These are phyloP conservation scores for Tricholomella constricta DNA, from an alignment of 768 basidiomycete genomes.

Conservation along the genomic window DNA sequence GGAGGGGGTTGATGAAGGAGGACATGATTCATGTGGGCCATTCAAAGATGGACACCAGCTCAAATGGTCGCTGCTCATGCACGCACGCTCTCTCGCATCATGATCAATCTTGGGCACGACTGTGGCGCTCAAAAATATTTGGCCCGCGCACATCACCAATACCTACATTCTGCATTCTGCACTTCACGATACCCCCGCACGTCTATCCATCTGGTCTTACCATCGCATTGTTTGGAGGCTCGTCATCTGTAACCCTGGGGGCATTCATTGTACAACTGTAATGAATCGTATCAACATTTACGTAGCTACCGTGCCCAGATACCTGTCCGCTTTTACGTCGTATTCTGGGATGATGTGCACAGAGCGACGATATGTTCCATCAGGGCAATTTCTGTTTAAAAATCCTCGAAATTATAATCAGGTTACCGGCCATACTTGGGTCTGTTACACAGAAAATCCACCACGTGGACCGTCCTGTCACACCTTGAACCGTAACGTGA, in stretches of 20 bases:
- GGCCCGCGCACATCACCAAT: neutral
- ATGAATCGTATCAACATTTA: neutral
- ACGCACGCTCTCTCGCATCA: too few relatives aligned
- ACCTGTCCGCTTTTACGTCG: too few relatives aligned
- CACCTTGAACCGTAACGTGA: neutral
- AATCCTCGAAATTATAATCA: too few relatives aligned
- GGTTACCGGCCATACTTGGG: too few relatives aligned
- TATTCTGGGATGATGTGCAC: too few relatives aligned
- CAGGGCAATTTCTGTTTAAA: too few relatives aligned
- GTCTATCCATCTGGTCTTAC: neutral
- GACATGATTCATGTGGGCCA: conserved; percentile 47
- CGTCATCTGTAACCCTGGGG: neutral
- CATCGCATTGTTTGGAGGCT: neutral
- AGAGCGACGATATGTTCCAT: too few relatives aligned
- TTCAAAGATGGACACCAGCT: conserved; percentile 6
- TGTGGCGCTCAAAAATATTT: neutral
- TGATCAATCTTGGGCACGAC: too few relatives aligned
- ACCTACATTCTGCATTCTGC: neutral
- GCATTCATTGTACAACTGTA: neutral
- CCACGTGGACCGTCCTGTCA: too few relatives aligned
- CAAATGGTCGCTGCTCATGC: too few relatives aligned
- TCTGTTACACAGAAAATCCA: too few relatives aligned
- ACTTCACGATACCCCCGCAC: neutral
- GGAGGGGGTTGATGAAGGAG: conserved; percentile 57
- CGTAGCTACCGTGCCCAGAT: too few relatives aligned